Conservation (phyloP, 495 filamentous ascomycete genomes). For the Penicillium herquei region DNA sequence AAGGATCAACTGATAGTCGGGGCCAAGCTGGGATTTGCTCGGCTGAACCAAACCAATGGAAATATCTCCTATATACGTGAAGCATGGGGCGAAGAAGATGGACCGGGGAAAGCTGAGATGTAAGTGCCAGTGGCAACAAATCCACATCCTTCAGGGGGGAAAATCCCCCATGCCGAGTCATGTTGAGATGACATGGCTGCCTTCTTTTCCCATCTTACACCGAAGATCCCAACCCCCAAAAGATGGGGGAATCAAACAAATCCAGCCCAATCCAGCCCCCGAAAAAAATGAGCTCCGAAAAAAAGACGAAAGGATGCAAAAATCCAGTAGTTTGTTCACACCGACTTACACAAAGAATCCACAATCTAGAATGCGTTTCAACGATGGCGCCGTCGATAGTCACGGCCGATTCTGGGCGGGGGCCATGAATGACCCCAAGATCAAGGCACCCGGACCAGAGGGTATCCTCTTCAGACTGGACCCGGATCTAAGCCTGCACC, state of each 20-base stretch:
- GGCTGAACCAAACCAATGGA: slow-evolving; percentile 66
- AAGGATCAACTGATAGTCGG: slow-evolving; percentile 68
- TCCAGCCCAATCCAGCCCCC: not conserved
- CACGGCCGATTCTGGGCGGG: slow-evolving; percentile 85
- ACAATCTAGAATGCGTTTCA: slow-evolving; percentile 55
- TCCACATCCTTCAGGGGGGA: not conserved
- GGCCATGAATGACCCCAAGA: slow-evolving; percentile 75
- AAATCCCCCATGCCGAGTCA: no score
- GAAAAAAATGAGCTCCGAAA: not conserved
- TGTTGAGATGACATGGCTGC: no score
- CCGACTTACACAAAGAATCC: slow-evolving; percentile 11
- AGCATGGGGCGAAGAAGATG: slow-evolving; percentile 50
- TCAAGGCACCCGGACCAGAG: slow-evolving; percentile 34
- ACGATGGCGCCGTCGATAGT: slow-evolving; percentile 81
- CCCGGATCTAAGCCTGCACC: slow-evolving; percentile 57
- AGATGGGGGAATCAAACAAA: not conserved
- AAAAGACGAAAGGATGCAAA: not conserved
- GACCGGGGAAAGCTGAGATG: slow-evolving; percentile 47
- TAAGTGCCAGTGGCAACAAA: slow-evolving; percentile 23
- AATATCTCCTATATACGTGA: slow-evolving; percentile 59
- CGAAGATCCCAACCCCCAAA: not conserved
- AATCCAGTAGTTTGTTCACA: not conserved
- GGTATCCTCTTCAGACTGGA: slow-evolving; percentile 64
- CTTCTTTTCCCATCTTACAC: no score
- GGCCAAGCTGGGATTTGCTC: slow-evolving; percentile 77